These are phyloP conservation scores for Tulasnella calospora DNA, from an alignment of 768 basidiomycete genomes.

Conservation along the genomic window DNA sequence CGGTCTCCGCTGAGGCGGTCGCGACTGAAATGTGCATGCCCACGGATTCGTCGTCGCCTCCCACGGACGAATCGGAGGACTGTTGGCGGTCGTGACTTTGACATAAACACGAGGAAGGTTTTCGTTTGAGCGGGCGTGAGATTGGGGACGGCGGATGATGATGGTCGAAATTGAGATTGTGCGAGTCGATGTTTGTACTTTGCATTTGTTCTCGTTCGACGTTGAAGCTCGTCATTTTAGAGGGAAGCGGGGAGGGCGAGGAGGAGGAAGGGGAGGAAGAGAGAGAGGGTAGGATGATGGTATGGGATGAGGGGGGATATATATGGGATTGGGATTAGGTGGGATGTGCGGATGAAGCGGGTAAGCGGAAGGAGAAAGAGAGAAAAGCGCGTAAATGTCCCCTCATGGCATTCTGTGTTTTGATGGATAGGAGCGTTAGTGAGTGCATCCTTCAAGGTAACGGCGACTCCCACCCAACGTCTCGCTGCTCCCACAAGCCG, in stretches of 20 bases:
- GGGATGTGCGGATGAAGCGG: not conserved
- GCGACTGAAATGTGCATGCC: not conserved
- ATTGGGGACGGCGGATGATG: not conserved
- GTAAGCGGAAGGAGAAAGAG: not conserved
- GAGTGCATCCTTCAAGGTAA: not conserved
- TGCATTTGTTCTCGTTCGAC: not conserved
- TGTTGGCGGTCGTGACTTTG: not conserved
- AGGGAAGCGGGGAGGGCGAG: not conserved
- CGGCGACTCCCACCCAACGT: not conserved
- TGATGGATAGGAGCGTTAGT: not conserved
- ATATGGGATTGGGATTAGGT: not conserved
- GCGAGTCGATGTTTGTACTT: not conserved
- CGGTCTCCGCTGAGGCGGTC: not conserved
- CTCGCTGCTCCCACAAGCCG: not conserved
- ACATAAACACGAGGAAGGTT: not conserved
- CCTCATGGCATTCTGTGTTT: not conserved
- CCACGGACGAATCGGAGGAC: not conserved
- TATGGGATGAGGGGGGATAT: not conserved
- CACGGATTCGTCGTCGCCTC: not conserved
- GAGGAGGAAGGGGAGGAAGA: not conserved
- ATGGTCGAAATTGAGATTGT: conserved; percentile 5
- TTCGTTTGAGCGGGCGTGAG: not conserved
- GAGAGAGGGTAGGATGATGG: not conserved
- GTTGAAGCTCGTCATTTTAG: not conserved
- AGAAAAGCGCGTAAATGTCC: not conserved